Percentiles rank a stretch among this genome's conserved stretches.
Evolutionary conservation across 2,329 filamentous ascomycete species (phyloP).

Genomic region (Epichloe sylvatica): DNA sequence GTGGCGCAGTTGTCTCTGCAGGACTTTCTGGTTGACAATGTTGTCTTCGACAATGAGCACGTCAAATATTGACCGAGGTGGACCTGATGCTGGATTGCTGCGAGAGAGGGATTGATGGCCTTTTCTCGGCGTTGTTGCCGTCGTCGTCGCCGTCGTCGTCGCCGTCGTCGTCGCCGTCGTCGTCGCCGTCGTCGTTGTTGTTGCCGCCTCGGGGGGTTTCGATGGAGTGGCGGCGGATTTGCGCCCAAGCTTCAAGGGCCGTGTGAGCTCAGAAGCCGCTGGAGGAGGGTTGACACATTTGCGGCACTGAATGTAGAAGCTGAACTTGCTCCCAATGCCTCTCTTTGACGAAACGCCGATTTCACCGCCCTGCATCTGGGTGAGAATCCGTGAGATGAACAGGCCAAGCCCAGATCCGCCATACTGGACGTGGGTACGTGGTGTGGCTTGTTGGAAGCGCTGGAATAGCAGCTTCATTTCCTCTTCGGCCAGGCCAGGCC

Average conservation of each 20-base stretch:
- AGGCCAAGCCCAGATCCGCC: slow-evolving; percentile 57
- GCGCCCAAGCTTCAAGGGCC: slow-evolving; percentile 22
- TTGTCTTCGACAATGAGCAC: slow-evolving; percentile 57
- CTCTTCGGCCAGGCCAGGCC: slow-evolving; percentile 49
- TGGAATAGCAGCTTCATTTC: slow-evolving; percentile 55
- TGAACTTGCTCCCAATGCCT: slow-evolving; percentile 59
- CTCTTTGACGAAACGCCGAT: slow-evolving; percentile 57
- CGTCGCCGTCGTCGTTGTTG: not conserved
- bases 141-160: too few species aligned
- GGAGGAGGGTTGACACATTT: slow-evolving; percentile 32
- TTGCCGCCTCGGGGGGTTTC: slow-evolving; percentile 6
- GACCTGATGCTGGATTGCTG: slow-evolving; percentile 5
- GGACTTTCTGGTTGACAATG: slow-evolving; percentile 50
- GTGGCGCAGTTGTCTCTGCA: slow-evolving; percentile 47
- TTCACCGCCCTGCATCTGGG: slow-evolving; percentile 64
- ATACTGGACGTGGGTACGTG: slow-evolving; percentile 58
- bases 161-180: too few species aligned
- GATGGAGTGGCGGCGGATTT: slow-evolving; percentile 9
- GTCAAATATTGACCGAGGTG: slow-evolving; percentile 27
- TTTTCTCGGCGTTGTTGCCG: not conserved
- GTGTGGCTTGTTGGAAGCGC: slow-evolving; percentile 54
- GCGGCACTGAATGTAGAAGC: slow-evolving; percentile 60
- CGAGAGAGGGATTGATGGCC: not conserved
- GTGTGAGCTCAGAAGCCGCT: slow-evolving; percentile 23
- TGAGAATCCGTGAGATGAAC: slow-evolving; percentile 64